These are phyloP conservation scores for Saccharomycopsis sp. DNA, from an alignment of 805 yeast species.

Conservation along the genomic window DNA sequence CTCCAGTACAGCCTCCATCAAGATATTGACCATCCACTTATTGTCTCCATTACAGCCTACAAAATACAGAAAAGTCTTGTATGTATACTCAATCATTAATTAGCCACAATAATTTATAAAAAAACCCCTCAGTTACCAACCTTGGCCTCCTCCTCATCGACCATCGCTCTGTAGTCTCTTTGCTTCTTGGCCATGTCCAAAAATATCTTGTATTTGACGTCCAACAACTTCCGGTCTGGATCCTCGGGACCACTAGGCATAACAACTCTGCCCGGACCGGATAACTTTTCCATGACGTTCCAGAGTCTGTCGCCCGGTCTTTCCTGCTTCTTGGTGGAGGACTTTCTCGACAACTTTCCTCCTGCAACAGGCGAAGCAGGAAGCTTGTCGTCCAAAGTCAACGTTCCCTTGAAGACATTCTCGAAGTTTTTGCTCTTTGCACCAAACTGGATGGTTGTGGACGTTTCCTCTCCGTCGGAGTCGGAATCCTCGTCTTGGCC, in stretches of 20 bases:
- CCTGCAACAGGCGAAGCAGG: constrained; percentile 1
- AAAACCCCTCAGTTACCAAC: neutral
- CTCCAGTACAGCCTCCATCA: too few relatives aligned
- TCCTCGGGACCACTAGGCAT: constrained; percentile 51
- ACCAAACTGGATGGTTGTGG: constrained; percentile 51
- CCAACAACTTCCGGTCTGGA: constrained; percentile 64
- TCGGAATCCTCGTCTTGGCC: constrained; percentile 24
- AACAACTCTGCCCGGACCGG: constrained; percentile 78
- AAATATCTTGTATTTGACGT: constrained; percentile 78
- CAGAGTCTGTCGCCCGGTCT: constrained; percentile 62
- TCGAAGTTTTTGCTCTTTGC: constrained; percentile 45
- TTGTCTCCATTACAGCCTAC: too few relatives aligned
- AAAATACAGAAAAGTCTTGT: too few relatives aligned
- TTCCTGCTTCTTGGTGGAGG: constrained; percentile 16
- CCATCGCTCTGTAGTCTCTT: constrained; percentile 63
- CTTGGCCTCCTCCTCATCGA: constrained; percentile 40
- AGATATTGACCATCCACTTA: too few relatives aligned
- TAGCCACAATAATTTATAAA: too few relatives aligned
- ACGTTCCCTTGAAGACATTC: constrained; percentile 42
- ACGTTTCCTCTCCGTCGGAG: constrained; percentile 41
- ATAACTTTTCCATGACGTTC: constrained; percentile 78
- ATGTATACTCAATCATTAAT: too few relatives aligned
- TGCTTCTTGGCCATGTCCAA: constrained; percentile 83
- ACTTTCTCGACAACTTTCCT: neutral
- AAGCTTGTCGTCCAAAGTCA: constrained; percentile 28